These are phyloP conservation scores for Penicillium sp. DNA, from an alignment of 2,329 filamentous ascomycete species.

Conservation along the genomic window DNA sequence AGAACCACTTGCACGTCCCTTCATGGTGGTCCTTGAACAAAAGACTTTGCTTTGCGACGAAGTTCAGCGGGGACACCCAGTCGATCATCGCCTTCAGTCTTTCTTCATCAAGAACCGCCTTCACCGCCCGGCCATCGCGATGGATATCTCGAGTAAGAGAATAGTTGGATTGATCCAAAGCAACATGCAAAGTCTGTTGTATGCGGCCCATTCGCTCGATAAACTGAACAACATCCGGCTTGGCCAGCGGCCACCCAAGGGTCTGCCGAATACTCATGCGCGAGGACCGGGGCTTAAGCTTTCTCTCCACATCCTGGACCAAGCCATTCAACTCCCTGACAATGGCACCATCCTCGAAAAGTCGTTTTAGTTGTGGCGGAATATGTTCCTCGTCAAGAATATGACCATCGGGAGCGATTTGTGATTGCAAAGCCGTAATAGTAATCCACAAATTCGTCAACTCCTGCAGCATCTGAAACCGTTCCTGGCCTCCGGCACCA, in stretches of 20 bases:
- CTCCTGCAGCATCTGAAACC: conserved; percentile 8
- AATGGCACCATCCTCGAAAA: neutral
- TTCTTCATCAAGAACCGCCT: neutral
- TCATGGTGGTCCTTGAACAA: conserved; percentile 5
- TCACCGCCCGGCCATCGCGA: neutral
- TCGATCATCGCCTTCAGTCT: conserved; percentile 3
- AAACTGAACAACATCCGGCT: conserved; percentile 1
- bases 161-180: neutral
- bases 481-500: conserved; percentile 12
- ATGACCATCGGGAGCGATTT: conserved; percentile 11
- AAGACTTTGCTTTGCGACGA: conserved; percentile 1
- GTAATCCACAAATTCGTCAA: conserved; percentile 14
- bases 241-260: conserved; percentile 1
- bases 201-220: neutral
- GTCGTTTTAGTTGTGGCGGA: neutral
- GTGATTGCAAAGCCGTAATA: conserved; percentile 7
- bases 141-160: conserved; percentile 2
- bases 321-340: conserved; percentile 1
- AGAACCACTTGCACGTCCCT: conserved; percentile 5
- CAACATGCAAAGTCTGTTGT: conserved; percentile 2
- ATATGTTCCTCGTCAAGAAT: conserved; percentile 1
- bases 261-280: neutral
- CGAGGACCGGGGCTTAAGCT: conserved; percentile 1
- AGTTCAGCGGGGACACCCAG: conserved; percentile 3
- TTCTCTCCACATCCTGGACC: conserved; percentile 10